Conservation (phyloP, 176 grass and related monocot species). For the Themeda triandra region DNA sequence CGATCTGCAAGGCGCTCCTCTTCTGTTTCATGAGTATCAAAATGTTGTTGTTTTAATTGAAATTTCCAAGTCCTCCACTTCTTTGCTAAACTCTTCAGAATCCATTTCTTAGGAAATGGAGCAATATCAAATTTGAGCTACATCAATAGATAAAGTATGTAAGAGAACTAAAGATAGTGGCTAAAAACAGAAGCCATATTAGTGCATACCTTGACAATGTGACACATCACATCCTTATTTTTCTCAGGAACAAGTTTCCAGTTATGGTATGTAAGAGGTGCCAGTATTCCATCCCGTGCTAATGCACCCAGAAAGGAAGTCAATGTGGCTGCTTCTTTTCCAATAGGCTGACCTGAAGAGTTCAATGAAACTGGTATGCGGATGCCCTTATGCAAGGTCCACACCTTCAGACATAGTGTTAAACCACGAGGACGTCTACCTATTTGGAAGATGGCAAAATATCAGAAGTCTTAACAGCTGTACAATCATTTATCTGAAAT, state of each 20-base stretch:
- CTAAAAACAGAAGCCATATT: background rate
- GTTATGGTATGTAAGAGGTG: constrained; percentile 30
- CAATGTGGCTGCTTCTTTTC: constrained; percentile 34
- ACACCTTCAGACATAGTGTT: constrained; percentile 37
- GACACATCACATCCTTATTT: constrained; percentile 48
- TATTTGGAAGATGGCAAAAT: constrained; percentile 12
- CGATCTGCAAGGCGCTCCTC: constrained; percentile 47
- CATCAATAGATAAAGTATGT: constrained; percentile 20
- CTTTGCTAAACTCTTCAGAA: constrained; percentile 23
- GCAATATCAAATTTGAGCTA: constrained; percentile 50
- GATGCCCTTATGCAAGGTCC: constrained; percentile 43
- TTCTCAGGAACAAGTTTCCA: constrained; percentile 43
- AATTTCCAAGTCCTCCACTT: constrained; percentile 51
- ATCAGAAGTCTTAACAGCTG: constrained; percentile 5
- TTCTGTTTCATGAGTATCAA: constrained; percentile 52
- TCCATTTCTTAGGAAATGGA: constrained; percentile 24
- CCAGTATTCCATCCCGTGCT: constrained; percentile 51
- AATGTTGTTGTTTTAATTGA: constrained; percentile 40
- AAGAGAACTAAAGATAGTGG: constrained; percentile 1
- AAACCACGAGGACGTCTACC: constrained; percentile 21
- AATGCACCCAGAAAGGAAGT: constrained; percentile 36
- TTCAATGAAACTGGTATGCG: constrained; percentile 40
- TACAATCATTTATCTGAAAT: background rate
- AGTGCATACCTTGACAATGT: constrained; percentile 37
- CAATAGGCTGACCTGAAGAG: constrained; percentile 36